Conservation (phyloP, 1,139 yeast genomes). For the Taphrina betulina region DNA sequence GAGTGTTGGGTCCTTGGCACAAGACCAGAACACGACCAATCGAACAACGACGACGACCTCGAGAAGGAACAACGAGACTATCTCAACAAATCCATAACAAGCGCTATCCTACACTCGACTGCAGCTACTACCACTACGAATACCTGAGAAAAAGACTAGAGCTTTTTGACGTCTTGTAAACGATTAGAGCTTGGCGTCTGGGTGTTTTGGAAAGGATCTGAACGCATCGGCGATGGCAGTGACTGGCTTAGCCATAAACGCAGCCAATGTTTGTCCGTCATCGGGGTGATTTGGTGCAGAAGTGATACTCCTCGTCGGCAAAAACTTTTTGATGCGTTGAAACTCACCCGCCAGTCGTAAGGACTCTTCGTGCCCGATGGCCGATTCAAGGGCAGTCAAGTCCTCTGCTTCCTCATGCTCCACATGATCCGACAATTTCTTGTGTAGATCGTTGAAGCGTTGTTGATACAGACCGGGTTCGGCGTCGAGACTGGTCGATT, state of each 20-base stretch:
- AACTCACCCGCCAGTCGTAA: constrained; percentile 8
- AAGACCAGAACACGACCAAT: background rate
- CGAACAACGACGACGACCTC: background rate
- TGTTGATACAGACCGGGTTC: constrained; percentile 22
- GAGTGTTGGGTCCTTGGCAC: constrained; percentile 20
- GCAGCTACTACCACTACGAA: too few species aligned
- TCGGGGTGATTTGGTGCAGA: constrained; percentile 21
- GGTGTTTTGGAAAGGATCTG: constrained; percentile 10
- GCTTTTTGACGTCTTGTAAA: too few species aligned
- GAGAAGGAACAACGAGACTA: background rate
- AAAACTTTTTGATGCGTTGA: constrained; percentile 21
- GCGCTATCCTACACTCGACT: too few species aligned
- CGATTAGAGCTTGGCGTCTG: constrained; percentile 8
- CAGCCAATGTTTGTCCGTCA: constrained; percentile 19
- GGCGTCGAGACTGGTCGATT: constrained; percentile 6
- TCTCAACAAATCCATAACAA: constrained; percentile 1
- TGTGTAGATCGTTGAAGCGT: constrained; percentile 11
- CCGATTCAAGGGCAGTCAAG: constrained; percentile 10
- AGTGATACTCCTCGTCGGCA: constrained; percentile 17
- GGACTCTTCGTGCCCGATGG: constrained; percentile 19
- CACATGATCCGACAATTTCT: constrained; percentile 18
- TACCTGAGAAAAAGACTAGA: too few species aligned
- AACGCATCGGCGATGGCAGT: constrained; percentile 22
- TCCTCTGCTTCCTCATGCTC: constrained; percentile 22
- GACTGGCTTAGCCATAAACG: constrained; percentile 19